phyloP scores from a whole-genome alignment of 2,329 filamentous ascomycete species.

The Fusarium robinianum region DNA sequence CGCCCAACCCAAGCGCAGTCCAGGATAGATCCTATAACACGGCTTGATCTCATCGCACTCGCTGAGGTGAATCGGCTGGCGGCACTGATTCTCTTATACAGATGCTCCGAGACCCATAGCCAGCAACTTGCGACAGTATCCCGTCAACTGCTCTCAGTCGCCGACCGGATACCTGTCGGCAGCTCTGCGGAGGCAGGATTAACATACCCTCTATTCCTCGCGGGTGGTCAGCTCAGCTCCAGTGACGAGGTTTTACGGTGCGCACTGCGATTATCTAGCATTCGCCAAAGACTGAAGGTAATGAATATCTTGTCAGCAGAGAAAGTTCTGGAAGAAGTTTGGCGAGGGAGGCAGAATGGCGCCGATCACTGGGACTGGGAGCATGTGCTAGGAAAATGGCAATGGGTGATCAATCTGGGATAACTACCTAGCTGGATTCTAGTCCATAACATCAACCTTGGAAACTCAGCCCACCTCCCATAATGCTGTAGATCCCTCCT shows the following conservation, averaged over 20 bases:
- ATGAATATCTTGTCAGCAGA: conserved; percentile 14
- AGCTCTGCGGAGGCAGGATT: conserved; percentile 1
- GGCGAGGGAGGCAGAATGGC: conserved; percentile 8
- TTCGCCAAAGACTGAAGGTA: conserved; percentile 3
- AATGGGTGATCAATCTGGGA: conserved; percentile 10
- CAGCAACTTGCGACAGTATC: neutral
- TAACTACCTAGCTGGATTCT: no score
- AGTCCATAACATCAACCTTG: no score
- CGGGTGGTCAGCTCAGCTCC: neutral
- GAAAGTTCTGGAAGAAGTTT: conserved; percentile 9
- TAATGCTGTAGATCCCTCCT: no score
- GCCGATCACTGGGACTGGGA: conserved; percentile 5
- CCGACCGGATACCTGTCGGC: conserved; percentile 2
- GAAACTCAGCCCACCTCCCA: no score
- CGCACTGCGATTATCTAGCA: neutral
- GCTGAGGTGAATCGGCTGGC: conserved; percentile 9
- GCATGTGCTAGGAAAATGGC: conserved; percentile 3
- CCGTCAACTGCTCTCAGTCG: conserved; percentile 2
- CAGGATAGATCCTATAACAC: neutral
- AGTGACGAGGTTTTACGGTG: conserved; percentile 1
- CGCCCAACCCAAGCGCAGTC: neutral
- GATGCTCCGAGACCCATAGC: neutral
- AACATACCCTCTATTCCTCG: conserved; percentile 8
- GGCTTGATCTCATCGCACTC: conserved; percentile 2
- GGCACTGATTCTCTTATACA: conserved; percentile 16